These are phyloP conservation scores for Silene conica DNA, from an alignment of 148 eudicot genomes.

Conservation along the genomic window DNA sequence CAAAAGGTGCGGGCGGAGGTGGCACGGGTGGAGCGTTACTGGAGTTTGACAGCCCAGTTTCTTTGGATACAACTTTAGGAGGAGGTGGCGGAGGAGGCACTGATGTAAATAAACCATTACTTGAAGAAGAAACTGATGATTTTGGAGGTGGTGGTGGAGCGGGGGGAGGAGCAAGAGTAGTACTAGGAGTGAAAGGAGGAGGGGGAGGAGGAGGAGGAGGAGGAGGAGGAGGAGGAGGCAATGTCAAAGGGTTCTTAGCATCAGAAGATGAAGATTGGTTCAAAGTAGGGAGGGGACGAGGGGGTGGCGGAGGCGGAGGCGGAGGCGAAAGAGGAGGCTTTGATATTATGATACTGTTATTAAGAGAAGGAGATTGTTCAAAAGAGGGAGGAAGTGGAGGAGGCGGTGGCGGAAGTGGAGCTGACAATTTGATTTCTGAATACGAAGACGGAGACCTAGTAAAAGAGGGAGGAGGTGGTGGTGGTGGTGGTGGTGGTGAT, in stretches of 20 bases:
- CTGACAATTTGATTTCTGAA: too few relatives aligned
- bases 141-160: slow-evolving; percentile 36
- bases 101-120: slow-evolving; percentile 17
- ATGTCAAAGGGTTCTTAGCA: slow-evolving; percentile 10
- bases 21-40: slow-evolving; percentile 49
- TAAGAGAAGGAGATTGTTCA: slow-evolving; percentile 11
- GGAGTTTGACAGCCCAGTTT: slow-evolving; percentile 20
- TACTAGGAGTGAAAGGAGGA: slow-evolving; percentile 28
- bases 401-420: slow-evolving; percentile 8
- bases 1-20: slow-evolving; percentile 54
- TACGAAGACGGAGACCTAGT: background rate
- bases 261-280: slow-evolving; percentile 16
- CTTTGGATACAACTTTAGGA: slow-evolving; percentile 19
- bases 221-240: slow-evolving; percentile 16
- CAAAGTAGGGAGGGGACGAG: slow-evolving; percentile 19
- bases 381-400: slow-evolving; percentile 9
- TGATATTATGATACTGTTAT: slow-evolving; percentile 11
- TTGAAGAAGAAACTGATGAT: slow-evolving; percentile 14
- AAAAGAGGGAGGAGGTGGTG: slow-evolving; percentile 5
- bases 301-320: slow-evolving; percentile 22
- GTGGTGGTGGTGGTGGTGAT: slow-evolving; percentile 1
- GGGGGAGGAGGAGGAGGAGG: slow-evolving; percentile 30
- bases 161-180: slow-evolving; percentile 21
- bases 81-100: slow-evolving; percentile 57
- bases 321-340: background rate